Conservation (phyloP, 1,139 yeast genomes). For the Suhomyces wounanorum region DNA sequence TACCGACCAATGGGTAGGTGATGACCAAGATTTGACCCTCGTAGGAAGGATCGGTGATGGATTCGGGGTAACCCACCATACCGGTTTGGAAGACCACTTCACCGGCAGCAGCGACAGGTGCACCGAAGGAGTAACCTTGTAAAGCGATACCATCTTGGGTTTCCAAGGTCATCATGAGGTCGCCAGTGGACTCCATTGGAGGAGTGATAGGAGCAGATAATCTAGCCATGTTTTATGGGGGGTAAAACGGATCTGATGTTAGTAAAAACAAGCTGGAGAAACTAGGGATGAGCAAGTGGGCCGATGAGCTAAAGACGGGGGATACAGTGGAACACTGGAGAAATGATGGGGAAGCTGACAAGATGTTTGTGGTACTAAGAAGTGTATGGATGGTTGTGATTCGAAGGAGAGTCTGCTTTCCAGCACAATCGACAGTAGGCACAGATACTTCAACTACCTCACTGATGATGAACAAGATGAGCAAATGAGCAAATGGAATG, state of each 20-base stretch:
- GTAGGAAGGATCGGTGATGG: slow-evolving; percentile 97
- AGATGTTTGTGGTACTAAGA: no score
- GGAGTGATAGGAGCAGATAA: slow-evolving; percentile 80
- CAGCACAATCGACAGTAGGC: not conserved
- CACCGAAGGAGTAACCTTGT: slow-evolving; percentile 98
- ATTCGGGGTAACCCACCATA: slow-evolving; percentile 99
- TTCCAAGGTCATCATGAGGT: slow-evolving; percentile 85
- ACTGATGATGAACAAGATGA: not conserved
- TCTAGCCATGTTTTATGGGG: slow-evolving; percentile 21
- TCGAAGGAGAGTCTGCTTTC: not conserved
- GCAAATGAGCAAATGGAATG: not conserved
- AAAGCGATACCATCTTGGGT: slow-evolving; percentile 86
- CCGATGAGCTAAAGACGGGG: not conserved
- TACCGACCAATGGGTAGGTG: slow-evolving; percentile 96
- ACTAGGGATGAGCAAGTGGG: not conserved
- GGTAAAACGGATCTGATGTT: slow-evolving; percentile 7
- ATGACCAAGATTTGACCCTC: slow-evolving; percentile 97
- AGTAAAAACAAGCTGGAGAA: slow-evolving; percentile 1
- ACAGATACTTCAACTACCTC: not conserved
- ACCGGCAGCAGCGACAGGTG: slow-evolving; percentile 86
- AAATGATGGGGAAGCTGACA: not conserved
- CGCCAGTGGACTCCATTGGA: slow-evolving; percentile 79
- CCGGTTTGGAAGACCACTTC: slow-evolving; percentile 99
- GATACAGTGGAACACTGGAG: not conserved
- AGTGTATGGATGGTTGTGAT: not conserved